These are phyloP conservation scores for Trichoderma gamsii DNA, from an alignment of 495 filamentous ascomycete species.

Conservation along the genomic window DNA sequence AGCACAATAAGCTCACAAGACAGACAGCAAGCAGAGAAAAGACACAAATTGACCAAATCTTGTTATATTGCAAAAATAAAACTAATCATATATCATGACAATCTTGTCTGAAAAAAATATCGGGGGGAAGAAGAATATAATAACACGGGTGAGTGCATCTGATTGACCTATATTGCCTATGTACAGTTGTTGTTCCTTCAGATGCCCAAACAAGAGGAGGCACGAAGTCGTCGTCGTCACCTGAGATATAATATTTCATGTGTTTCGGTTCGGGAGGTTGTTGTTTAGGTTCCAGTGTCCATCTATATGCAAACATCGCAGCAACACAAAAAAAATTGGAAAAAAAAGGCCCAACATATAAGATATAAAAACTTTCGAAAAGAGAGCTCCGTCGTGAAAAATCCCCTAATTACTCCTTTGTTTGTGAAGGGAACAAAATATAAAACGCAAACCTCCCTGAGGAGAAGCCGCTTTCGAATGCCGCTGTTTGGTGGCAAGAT, in stretches of 20 bases:
- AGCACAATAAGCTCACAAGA: neutral
- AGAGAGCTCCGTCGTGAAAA: constrained; percentile 1
- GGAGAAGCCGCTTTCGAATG: constrained; percentile 10
- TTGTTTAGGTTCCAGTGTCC: constrained; percentile 3
- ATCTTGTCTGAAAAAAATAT: neutral
- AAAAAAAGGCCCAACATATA: neutral
- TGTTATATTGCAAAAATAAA: neutral
- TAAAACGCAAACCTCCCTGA: neutral
- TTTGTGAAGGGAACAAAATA: neutral
- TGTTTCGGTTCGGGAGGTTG: neutral
- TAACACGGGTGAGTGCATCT: constrained; percentile 12
- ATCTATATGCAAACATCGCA: constrained; percentile 13
- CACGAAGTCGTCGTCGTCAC: constrained; percentile 6
- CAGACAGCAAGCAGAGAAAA: too few relatives aligned
- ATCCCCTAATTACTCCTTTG: constrained; percentile 14
- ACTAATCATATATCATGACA: neutral
- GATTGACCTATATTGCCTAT: constrained; percentile 14
- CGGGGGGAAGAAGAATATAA: neutral
- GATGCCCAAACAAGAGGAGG: neutral
- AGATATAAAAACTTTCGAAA: too few relatives aligned
- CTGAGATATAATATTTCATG: constrained; percentile 4
- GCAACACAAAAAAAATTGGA: neutral
- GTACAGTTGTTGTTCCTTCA: constrained; percentile 11
- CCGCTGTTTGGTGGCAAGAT: constrained; percentile 10
- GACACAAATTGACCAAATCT: too few relatives aligned